These are phyloP conservation scores for Bruguiera sexangula DNA, from an alignment of 345 rosid species.

Conservation along the genomic window DNA sequence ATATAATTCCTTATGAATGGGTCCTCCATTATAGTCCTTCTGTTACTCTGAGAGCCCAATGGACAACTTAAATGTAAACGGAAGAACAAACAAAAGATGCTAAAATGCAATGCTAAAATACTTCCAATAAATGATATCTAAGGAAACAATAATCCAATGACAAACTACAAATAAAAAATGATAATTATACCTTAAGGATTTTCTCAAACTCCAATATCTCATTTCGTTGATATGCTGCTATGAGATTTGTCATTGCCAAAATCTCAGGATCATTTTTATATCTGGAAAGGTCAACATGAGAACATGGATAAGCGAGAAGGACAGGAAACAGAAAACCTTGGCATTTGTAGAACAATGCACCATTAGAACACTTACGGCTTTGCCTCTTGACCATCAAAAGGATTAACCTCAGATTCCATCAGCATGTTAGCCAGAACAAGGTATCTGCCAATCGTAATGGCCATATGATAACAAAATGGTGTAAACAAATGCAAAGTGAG, in stretches of 20 bases:
- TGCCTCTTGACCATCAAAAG: slow-evolving; percentile 15
- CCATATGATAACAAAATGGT: not conserved
- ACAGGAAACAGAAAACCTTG: not conserved
- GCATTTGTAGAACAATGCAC: slow-evolving; percentile 1
- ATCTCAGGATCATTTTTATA: slow-evolving; percentile 99
- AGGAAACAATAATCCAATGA: not conserved
- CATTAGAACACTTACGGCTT: not conserved
- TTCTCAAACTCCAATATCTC: slow-evolving; percentile 96
- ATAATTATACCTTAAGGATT: slow-evolving; percentile 71
- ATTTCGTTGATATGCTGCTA: slow-evolving; percentile 96
- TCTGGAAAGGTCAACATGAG: slow-evolving; percentile 37
- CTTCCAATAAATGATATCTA: not conserved
- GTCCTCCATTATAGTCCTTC: slow-evolving; percentile 97
- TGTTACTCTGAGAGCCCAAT: slow-evolving; percentile 56
- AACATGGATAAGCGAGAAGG: not conserved
- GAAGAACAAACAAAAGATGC: not conserved
- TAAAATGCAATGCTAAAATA: not conserved
- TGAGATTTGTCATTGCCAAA: slow-evolving; percentile 95
- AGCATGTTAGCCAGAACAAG: slow-evolving; percentile 93
- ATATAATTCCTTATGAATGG: slow-evolving; percentile 58
- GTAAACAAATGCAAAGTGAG: not conserved
- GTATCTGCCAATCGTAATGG: slow-evolving; percentile 40
- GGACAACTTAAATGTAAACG: slow-evolving; percentile 1
- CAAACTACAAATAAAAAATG: not conserved
- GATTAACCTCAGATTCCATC: slow-evolving; percentile 99